A percentile compares a stretch with the other conserved stretches of the same genome.
These are phyloP conservation scores for Talaromyces verruculosus DNA, from an alignment of 2,329 filamentous ascomycete species.

Conservation along the genomic window DNA sequence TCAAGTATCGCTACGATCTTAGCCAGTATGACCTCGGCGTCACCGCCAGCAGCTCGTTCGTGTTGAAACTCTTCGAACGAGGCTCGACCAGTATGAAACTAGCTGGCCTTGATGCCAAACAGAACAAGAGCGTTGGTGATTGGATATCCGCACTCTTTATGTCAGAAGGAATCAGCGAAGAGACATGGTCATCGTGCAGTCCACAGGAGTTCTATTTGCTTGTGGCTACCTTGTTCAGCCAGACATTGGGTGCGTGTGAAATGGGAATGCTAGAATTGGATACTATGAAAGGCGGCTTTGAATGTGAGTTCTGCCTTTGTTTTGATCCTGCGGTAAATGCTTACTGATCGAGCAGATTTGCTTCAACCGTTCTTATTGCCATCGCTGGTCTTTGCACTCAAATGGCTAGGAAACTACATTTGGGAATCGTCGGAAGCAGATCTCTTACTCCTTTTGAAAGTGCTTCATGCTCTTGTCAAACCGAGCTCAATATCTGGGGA, in stretches of 20 bases:
- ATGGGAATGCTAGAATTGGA: slow-evolving; percentile 56
- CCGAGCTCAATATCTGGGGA: slow-evolving; percentile 60
- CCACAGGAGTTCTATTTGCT: slow-evolving; percentile 65
- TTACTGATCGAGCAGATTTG: slow-evolving; percentile 48
- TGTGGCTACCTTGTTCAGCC: slow-evolving; percentile 61
- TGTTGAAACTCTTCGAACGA: slow-evolving; percentile 54
- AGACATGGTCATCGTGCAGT: slow-evolving; percentile 63
- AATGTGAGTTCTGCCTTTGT: slow-evolving; percentile 50
- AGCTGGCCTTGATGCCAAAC: slow-evolving; percentile 55
- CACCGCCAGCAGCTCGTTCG: slow-evolving; percentile 52
- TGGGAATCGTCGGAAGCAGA: slow-evolving; percentile 51
- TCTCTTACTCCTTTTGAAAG: slow-evolving; percentile 54
- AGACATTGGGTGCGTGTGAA: slow-evolving; percentile 60
- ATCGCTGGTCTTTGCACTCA: slow-evolving; percentile 59
- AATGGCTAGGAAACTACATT: slow-evolving; percentile 59
- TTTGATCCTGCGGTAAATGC: neutral
- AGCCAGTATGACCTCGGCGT: slow-evolving; percentile 55
- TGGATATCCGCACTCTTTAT: slow-evolving; percentile 65
- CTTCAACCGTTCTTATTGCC: slow-evolving; percentile 64
- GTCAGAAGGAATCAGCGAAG: slow-evolving; percentile 63
- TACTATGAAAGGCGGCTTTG: slow-evolving; percentile 61
- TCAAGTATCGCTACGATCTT: slow-evolving; percentile 59
- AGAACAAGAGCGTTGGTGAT: slow-evolving; percentile 56
- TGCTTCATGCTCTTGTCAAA: slow-evolving; percentile 58
- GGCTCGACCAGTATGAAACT: slow-evolving; percentile 49